These are phyloP conservation scores for Dioscorea zingiberensis DNA, from an alignment of 106 monocot genomes.

Conservation along the genomic window DNA sequence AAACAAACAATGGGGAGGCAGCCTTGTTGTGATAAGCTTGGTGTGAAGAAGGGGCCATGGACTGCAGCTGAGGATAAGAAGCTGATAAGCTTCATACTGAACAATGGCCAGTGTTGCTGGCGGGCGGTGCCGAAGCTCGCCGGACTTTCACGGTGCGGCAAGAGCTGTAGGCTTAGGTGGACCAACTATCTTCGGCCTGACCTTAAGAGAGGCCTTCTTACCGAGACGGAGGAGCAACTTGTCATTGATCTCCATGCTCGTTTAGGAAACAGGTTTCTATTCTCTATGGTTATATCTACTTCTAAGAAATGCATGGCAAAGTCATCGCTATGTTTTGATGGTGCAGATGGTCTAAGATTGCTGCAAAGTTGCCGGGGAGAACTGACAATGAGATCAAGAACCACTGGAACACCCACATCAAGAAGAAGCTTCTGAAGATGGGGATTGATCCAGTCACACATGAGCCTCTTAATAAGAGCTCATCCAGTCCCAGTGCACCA, in stretches of 20 bases:
- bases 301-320: no score
- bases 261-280: constrained; percentile 52
- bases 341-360: constrained; percentile 81
- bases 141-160: constrained; percentile 65
- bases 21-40: constrained; percentile 75
- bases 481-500: no score
- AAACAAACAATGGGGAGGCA: constrained; percentile 58
- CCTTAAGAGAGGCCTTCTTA: constrained; percentile 74
- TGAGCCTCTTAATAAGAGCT: constrained; percentile 27
- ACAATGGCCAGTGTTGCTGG: constrained; percentile 73
- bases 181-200: constrained; percentile 86
- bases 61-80: constrained; percentile 73
- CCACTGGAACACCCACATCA: constrained; percentile 89
- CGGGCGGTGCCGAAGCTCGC: constrained; percentile 73
- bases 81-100: constrained; percentile 57
- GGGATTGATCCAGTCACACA: constrained; percentile 67
- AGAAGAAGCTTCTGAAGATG: constrained; percentile 81
- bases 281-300: not conserved
- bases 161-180: constrained; percentile 75
- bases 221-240: constrained; percentile 65
- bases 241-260: constrained; percentile 74
- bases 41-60: constrained; percentile 80
- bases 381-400: constrained; percentile 92
- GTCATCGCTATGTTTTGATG: not conserved
- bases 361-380: constrained; percentile 64